Evolutionary conservation across 192 early-diverging fungal genomes (phyloP).

Genomic region (Umbelopsis vinacea): DNA sequence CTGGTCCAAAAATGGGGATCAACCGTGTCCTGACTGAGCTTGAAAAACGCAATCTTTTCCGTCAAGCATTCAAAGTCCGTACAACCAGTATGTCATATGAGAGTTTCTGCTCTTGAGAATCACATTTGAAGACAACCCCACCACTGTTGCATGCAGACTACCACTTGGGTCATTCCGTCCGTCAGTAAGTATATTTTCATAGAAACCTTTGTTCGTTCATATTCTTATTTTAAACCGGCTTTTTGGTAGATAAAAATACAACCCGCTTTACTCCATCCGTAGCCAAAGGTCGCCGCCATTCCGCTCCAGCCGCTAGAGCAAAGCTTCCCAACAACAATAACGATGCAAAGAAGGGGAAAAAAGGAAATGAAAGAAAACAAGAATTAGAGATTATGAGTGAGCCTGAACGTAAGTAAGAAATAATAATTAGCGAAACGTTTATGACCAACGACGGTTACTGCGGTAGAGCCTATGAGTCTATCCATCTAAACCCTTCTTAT

Average conservation of each 20-base stretch:
- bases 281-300: slow-evolving; percentile 10
- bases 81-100: neutral
- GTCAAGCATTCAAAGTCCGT: neutral
- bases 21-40: slow-evolving; percentile 16
- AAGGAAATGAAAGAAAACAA: neutral
- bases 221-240: neutral
- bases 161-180: slow-evolving; percentile 8
- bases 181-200: neutral
- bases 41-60: neutral
- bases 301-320: slow-evolving; percentile 13
- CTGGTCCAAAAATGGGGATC: neutral
- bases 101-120: neutral
- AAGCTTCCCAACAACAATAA: neutral
- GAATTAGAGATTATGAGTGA: neutral
- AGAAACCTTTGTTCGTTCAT: neutral
- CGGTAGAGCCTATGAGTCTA: neutral
- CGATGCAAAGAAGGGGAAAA: neutral
- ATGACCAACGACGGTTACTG: neutral
- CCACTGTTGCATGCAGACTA: slow-evolving; percentile 14
- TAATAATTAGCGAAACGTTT: neutral
- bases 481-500: neutral
- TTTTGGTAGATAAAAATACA: slow-evolving; percentile 8
- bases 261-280: slow-evolving; percentile 8
- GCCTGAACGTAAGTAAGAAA: slow-evolving; percentile 17
- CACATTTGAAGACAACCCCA: too few relatives aligned